A percentile compares a stretch with the other conserved stretches of the same genome.
These are phyloP conservation scores for Hanseniaspora guilliermondii DNA, from an alignment of 805 yeast genomes.

Conservation along the genomic window DNA sequence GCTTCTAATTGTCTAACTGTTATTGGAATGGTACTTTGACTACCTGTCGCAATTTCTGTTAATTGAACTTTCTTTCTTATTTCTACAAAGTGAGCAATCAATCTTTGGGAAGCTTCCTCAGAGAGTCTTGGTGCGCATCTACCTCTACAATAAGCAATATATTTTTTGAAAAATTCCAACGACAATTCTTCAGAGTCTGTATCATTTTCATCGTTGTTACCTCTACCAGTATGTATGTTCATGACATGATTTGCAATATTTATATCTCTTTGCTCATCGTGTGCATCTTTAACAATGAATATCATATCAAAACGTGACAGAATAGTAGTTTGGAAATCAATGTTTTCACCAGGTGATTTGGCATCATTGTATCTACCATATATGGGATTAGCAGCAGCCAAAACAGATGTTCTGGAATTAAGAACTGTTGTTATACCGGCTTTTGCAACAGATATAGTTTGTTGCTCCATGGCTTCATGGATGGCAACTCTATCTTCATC, in stretches of 20 bases:
- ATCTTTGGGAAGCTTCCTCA: constrained; percentile 76
- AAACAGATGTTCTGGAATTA: constrained; percentile 88
- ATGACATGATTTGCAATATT: constrained; percentile 90
- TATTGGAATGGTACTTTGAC: constrained; percentile 89
- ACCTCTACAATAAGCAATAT: constrained; percentile 76
- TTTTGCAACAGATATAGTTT: constrained; percentile 94
- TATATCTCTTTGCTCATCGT: constrained; percentile 70
- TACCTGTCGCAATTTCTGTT: constrained; percentile 70
- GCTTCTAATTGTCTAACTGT: constrained; percentile 97
- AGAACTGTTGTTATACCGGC: constrained; percentile 97
- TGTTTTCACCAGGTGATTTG: constrained; percentile 94
- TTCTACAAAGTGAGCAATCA: constrained; percentile 84
- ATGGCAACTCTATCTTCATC: constrained; percentile 98
- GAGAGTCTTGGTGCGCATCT: constrained; percentile 89
- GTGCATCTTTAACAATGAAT: constrained; percentile 91
- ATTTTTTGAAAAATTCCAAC: constrained; percentile 79
- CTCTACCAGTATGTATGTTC: constrained; percentile 81
- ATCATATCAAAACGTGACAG: constrained; percentile 98
- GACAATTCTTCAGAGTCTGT: constrained; percentile 45
- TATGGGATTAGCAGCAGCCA: constrained; percentile 96
- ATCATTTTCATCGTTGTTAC: constrained; percentile 30
- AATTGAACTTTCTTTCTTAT: constrained; percentile 73
- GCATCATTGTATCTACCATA: constrained; percentile 93
- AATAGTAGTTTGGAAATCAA: constrained; percentile 94
- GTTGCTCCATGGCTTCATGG: constrained; percentile 99